Percentiles rank a stretch among this genome's conserved stretches.
phyloP scores from a whole-genome alignment of 1,284 basidiomycete genomes.

The Rhodotorula sp. region DNA sequence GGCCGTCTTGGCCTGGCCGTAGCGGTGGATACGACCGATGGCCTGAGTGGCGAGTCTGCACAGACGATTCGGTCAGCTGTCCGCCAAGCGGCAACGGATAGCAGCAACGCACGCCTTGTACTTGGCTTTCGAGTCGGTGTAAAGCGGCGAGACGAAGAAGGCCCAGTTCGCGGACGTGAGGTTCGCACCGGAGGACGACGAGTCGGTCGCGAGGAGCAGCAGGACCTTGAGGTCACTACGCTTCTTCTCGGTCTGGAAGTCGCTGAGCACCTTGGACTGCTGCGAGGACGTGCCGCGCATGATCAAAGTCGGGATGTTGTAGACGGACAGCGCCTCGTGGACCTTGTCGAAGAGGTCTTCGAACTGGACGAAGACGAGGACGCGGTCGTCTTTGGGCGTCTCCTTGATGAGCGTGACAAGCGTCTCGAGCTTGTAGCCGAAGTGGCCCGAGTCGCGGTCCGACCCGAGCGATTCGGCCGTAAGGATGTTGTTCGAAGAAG shows the following conservation, averaged over 20 bases:
- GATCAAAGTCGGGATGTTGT: slow-evolving; percentile 74
- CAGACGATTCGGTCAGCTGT: neutral
- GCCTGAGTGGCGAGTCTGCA: slow-evolving; percentile 66
- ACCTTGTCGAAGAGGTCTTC: slow-evolving; percentile 88
- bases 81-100: too few relatives aligned
- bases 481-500: slow-evolving; percentile 65
- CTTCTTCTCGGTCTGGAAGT: slow-evolving; percentile 66
- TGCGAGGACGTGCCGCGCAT: slow-evolving; percentile 74
- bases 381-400: slow-evolving; percentile 73
- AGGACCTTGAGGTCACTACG: slow-evolving; percentile 63
- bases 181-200: slow-evolving; percentile 77
- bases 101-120: slow-evolving; percentile 71
- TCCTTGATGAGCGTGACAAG: slow-evolving; percentile 74
- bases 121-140: slow-evolving; percentile 70
- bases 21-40: slow-evolving; percentile 71
- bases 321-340: slow-evolving; percentile 70
- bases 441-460: slow-evolving; percentile 78
- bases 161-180: slow-evolving; percentile 91
- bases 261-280: slow-evolving; percentile 68
- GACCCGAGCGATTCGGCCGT: slow-evolving; percentile 77
- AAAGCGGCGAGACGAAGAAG: slow-evolving; percentile 87
- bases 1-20: slow-evolving; percentile 78
- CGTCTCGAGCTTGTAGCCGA: slow-evolving; percentile 82
- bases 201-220: slow-evolving; percentile 86
- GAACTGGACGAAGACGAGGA: slow-evolving; percentile 92